phyloP scores from a whole-genome alignment of 2,329 filamentous ascomycete genomes.

The Hyphodiscus sp. region DNA sequence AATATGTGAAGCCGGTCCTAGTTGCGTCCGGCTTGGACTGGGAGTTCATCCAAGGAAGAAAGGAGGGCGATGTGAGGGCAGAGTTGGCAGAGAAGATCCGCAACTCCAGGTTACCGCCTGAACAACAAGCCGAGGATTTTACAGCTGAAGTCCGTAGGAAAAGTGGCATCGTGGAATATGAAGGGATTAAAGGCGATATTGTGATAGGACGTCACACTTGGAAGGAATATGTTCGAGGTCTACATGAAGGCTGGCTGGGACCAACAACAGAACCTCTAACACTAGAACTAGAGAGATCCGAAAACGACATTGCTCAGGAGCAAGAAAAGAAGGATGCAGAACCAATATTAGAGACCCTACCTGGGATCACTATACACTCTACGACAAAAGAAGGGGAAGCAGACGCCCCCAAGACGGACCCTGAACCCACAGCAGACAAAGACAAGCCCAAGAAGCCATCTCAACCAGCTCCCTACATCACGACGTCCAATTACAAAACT shows the following conservation, averaged over 20 bases:
- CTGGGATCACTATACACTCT: slow-evolving; percentile 23
- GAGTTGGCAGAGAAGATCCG: slow-evolving; percentile 82
- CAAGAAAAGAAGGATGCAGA: slow-evolving; percentile 8
- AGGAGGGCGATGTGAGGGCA: slow-evolving; percentile 87
- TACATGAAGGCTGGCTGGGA: slow-evolving; percentile 96
- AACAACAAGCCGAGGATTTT: slow-evolving; percentile 38
- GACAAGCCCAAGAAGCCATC: slow-evolving; percentile 51
- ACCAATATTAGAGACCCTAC: slow-evolving; percentile 19
- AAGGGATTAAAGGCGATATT: slow-evolving; percentile 74
- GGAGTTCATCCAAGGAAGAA: slow-evolving; percentile 88
- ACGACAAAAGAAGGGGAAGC: slow-evolving; percentile 24
- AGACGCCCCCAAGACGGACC: slow-evolving; percentile 2
- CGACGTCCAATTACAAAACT: slow-evolving; percentile 62
- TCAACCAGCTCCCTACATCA: slow-evolving; percentile 69
- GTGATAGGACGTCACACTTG: slow-evolving; percentile 87
- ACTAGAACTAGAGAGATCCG: slow-evolving; percentile 23
- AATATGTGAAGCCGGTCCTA: slow-evolving; percentile 90
- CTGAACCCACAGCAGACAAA: slow-evolving; percentile 34
- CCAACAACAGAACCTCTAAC: slow-evolving; percentile 60
- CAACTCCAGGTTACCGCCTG: slow-evolving; percentile 48
- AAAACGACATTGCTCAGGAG: slow-evolving; percentile 4
- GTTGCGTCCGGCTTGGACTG: slow-evolving; percentile 89
- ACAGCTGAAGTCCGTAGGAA: slow-evolving; percentile 58
- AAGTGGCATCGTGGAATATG: slow-evolving; percentile 63
- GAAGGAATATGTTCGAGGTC: slow-evolving; percentile 92